These are phyloP conservation scores for Ceratobasidium sp. DNA, from an alignment of 1,284 basidiomycete species.

Conservation along the genomic window DNA sequence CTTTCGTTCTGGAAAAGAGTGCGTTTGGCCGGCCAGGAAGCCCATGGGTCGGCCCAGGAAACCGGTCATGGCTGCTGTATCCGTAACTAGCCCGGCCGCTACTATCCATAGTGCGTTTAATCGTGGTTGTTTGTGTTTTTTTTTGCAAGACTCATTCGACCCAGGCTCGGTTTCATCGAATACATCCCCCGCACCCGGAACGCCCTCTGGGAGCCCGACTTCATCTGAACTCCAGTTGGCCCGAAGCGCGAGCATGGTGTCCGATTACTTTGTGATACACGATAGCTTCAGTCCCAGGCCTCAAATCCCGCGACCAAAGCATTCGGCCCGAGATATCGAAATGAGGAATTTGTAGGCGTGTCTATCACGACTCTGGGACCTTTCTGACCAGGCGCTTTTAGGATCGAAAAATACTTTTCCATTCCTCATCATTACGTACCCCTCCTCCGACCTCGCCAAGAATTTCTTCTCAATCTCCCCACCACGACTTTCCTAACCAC, in stretches of 20 bases:
- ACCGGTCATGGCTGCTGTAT: neutral
- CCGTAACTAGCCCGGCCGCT: neutral
- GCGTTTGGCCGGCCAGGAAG: constrained; percentile 31
- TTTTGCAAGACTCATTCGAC: neutral
- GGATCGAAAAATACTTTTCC: constrained; percentile 39
- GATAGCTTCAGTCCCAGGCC: neutral
- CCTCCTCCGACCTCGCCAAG: constrained; percentile 22
- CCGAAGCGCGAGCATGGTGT: constrained; percentile 7
- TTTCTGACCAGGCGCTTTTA: neutral
- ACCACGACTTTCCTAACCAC: constrained; percentile 31
- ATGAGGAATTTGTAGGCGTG: constrained; percentile 16
- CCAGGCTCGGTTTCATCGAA: neutral
- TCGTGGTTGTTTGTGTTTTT: neutral
- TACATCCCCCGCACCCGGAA: neutral
- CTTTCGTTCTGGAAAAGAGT: constrained; percentile 6
- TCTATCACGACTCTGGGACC: no score
- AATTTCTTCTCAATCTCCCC: constrained; percentile 32
- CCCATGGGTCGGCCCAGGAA: constrained; percentile 31
- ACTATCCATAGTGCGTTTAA: neutral
- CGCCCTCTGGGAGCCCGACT: neutral
- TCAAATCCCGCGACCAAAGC: constrained; percentile 1
- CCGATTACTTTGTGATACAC: constrained; percentile 33
- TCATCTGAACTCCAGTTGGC: neutral
- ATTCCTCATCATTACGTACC: constrained; percentile 40
- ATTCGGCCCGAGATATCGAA: constrained; percentile 20